A percentile compares a stretch with the other conserved stretches of the same genome.
Evolutionary conservation across 176 grass and related monocot species (phyloP).

Genomic region (Triticum aestivum): DNA sequence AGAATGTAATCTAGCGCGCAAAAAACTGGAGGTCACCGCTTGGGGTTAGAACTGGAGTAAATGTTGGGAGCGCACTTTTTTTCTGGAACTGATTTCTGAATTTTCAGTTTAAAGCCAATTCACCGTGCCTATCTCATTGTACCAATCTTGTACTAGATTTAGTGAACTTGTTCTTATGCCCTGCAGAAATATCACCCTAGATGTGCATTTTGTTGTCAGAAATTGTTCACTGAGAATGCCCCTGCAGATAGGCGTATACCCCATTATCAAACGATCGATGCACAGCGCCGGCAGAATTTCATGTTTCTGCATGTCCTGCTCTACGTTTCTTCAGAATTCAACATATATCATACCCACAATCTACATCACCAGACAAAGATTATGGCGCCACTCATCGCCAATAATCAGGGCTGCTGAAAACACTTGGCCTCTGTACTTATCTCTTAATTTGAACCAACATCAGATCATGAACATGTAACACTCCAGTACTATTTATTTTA

Average conservation of each 20-base stretch:
- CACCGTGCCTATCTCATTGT: conserved; percentile 8
- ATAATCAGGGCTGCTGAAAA: background rate
- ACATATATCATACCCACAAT: background rate
- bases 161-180: conserved; percentile 18
- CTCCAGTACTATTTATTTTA: background rate
- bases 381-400: too few relatives aligned
- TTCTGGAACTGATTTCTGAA: background rate
- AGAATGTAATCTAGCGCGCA: background rate
- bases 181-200: background rate
- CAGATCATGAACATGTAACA: too few relatives aligned
- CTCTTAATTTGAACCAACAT: background rate
- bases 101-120: background rate
- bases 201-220: conserved; percentile 2
- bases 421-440: background rate
- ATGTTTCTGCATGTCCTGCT: background rate
- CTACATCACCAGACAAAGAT: too few relatives aligned
- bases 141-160: conserved; percentile 1
- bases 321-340: background rate
- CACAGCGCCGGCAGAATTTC: background rate
- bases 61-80: conserved; percentile 6
- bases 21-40: background rate
- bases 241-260: background rate
- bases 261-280: background rate
- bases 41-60: background rate
- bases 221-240: background rate